A percentile compares a stretch with the other conserved stretches of the same genome.
These are phyloP conservation scores for Erythrophleum fordii DNA, from an alignment of 306 rosid genomes.

Conservation along the genomic window DNA sequence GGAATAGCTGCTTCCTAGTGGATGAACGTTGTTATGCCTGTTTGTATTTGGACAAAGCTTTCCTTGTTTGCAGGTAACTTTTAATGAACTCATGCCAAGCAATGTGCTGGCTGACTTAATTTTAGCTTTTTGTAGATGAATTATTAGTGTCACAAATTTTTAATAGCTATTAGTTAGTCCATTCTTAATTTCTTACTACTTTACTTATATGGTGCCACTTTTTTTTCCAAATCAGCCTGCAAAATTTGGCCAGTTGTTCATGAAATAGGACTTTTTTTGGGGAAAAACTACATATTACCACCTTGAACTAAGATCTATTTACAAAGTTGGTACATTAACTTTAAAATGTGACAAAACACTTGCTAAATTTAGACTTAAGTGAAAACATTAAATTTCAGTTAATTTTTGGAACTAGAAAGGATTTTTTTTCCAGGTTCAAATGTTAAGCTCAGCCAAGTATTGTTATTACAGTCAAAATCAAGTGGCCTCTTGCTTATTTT, in stretches of 20 bases:
- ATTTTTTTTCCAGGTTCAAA: neutral
- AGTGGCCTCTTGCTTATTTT: no score
- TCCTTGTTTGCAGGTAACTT: slow-evolving; percentile 55
- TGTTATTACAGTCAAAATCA: neutral
- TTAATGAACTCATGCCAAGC: slow-evolving; percentile 20
- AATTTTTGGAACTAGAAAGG: neutral
- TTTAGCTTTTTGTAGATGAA: neutral
- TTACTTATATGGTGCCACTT: neutral
- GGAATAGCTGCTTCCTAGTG: slow-evolving; percentile 51
- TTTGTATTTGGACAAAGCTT: slow-evolving; percentile 34
- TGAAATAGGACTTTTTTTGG: neutral
- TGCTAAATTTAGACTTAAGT: neutral
- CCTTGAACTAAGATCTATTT: neutral
- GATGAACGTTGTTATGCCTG: slow-evolving; percentile 29
- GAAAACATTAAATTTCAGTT: neutral
- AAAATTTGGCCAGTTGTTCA: slow-evolving; percentile 16
- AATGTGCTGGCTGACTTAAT: neutral
- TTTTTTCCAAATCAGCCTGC: neutral
- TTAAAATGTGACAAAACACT: neutral
- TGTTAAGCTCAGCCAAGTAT: neutral
- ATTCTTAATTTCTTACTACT: neutral
- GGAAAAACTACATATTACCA: neutral
- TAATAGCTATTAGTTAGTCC: neutral
- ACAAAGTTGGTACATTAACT: neutral
- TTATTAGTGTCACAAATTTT: slow-evolving; percentile 16